Percentiles rank a stretch among this genome's conserved stretches.
phyloP scores from a whole-genome alignment of 306 rosid species.

The Herpetospermum pedunculosum region DNA sequence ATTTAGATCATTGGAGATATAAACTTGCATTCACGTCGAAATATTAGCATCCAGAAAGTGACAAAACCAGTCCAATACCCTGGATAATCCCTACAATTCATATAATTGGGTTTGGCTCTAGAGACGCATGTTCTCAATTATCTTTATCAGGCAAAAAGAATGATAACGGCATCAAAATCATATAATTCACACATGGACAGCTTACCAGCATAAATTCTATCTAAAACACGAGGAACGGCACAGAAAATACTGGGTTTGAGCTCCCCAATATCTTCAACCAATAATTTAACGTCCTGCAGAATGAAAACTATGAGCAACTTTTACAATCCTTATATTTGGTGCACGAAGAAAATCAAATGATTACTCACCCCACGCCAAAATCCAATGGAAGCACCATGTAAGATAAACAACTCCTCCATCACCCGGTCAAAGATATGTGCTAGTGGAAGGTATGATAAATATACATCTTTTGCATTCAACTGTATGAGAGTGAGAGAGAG shows the following conservation, averaged over 20 bases:
- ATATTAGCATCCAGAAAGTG: background rate
- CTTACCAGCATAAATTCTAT: conserved; percentile 80
- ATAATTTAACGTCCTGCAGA: conserved; percentile 81
- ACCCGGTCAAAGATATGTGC: conserved; percentile 93
- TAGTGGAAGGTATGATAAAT: conserved; percentile 88
- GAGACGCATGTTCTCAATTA: background rate
- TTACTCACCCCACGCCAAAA: conserved; percentile 96
- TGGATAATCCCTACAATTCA: background rate
- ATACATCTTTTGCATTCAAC: conserved; percentile 60
- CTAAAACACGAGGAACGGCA: conserved; percentile 97
- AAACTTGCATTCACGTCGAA: background rate
- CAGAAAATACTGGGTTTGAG: conserved; percentile 85
- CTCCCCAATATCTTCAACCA: conserved; percentile 79
- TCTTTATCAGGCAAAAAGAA: background rate
- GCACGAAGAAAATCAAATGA: conserved; percentile 3
- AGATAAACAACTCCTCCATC: conserved; percentile 81
- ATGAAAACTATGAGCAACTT: conserved; percentile 8
- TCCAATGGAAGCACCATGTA: conserved; percentile 89
- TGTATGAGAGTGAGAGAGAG: conserved; percentile 19
- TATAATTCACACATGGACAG: conserved; percentile 9
- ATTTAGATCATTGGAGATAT: background rate
- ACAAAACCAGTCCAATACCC: background rate
- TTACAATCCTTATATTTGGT: conserved; percentile 11
- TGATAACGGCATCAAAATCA: background rate
- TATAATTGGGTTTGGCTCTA: background rate